Base-by-base conservation (phyloP, 2,329 filamentous ascomycete genomes). In the Aspergillus eucalypticola region DNA sequence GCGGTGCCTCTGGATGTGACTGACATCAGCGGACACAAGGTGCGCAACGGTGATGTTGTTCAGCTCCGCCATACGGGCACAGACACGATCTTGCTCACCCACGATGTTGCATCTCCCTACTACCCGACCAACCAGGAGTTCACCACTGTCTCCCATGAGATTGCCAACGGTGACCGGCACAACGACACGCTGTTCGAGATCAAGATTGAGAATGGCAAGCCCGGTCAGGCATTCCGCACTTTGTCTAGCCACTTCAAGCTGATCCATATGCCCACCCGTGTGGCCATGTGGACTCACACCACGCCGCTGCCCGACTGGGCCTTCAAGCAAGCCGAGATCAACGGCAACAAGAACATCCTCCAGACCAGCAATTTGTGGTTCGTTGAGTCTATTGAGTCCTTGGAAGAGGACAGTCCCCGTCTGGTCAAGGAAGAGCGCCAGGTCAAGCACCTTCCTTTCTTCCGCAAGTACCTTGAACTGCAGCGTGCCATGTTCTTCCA, bases 401-500 rank as follows among this genome's bases (percentile, higher is more conserved):
- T 98, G 50, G 81, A 88, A 2, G 82, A 78, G 5, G 91, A 92
- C 67, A 87, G 88, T 67, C 82, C 85, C 41, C 91, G 95, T 60
- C 86, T 91, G 63, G 80, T 87, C 61, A 95, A 90, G 81, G 85
- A 91, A 63, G 85, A 88, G 70, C 88, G 88, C 69, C 84, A 94
- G 79, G 85, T 94, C 73, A 97, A 96, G 83, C 83, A 83, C 19
- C 76, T 98, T 71, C 88, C 93, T 17, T 99, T 99, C 84, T 80
- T 97, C 66, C 87, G 86, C 72, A 99, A 99, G 82, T 99, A 94
- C 84, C 87, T 97, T 66, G 95, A 99, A 82, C 85, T 99, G 60
- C 95, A 99, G 79, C 88, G 94, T 53, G 92, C 93, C 70, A 99
- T 99, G 93, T 99, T 99, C 85, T 94, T 90, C 85, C 95, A 99